phyloP scores from a whole-genome alignment of 768 basidiomycete species.

The Kwoniella mangroviensis region DNA sequence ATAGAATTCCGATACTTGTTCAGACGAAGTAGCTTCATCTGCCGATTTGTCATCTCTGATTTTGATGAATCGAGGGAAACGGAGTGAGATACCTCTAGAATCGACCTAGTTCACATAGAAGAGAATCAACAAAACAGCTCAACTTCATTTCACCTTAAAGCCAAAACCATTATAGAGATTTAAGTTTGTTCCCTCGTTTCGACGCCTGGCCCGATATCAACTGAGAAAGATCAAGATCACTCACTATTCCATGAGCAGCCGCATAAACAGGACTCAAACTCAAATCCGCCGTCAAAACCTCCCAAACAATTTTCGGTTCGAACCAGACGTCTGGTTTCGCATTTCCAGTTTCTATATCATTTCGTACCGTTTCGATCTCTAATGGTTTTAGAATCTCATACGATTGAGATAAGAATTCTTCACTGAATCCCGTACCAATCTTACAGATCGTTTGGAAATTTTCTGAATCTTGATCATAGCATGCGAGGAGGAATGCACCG shows the following conservation, averaged over 20 bases:
- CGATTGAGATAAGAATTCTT: constrained; percentile 81
- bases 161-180: too few relatives aligned
- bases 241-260: constrained; percentile 52
- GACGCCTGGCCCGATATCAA: too few relatives aligned
- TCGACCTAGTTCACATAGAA: too few relatives aligned
- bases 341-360: constrained; percentile 84
- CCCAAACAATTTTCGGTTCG: constrained; percentile 96
- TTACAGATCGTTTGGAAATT: constrained; percentile 98
- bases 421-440: constrained; percentile 97
- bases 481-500: constrained; percentile 95
- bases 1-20: constrained; percentile 92
- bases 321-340: constrained; percentile 98
- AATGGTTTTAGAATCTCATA: constrained; percentile 71
- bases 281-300: constrained; percentile 94
- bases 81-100: constrained; percentile 87
- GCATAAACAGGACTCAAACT: constrained; percentile 82
- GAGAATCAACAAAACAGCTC: too few relatives aligned
- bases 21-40: constrained; percentile 89
- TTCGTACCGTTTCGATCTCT: constrained; percentile 67
- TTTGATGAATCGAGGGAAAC: constrained; percentile 93
- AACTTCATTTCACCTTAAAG: too few relatives aligned
- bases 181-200: too few relatives aligned
- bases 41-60: constrained; percentile 90
- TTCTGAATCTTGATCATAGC: constrained; percentile 92
- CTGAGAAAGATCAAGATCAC: constrained; percentile 17